Base-by-base conservation (phyloP, 2,329 filamentous ascomycete genomes). In the Nemania sp. region DNA sequence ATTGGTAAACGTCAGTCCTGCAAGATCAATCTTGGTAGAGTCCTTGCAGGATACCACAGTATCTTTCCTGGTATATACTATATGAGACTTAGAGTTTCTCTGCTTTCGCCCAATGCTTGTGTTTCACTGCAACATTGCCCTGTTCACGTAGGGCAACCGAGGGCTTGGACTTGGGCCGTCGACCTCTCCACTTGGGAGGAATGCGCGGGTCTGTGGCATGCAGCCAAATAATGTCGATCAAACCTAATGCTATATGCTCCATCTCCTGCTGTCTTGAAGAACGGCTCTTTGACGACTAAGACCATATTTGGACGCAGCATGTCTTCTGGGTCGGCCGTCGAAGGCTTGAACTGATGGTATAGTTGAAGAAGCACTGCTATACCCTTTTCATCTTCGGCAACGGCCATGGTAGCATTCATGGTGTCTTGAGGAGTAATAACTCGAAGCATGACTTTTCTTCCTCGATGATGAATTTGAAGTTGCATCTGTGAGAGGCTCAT, bases 221-320 rank as follows among this genome's bases (percentile, higher is more conserved):
- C 2, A 83, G 59, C 59, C 73, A 75, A 2, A 78, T 60, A 17
- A 85, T 63, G 57, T 86, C 83, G 83, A 58, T 86, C 83, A 6
- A 84, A 79, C 5, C 81, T 76, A 21, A 86, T 35, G 0, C 71
- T 74, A 67, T 80, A 81, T 0, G 70, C 49, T 2, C 77, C 77
- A 29, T 78, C 69, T 0, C 67, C 69, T 21, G 73, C 73, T 0
- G 67, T 32, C 62, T 80, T 82, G 64, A 85, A 77, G 65, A 78
- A 86, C 0, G 83, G 82, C 58, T 86, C 83, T 62, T 85, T 87
- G 29, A 86, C 54, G 29, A 85, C 66, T 11, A 78, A 73, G 0
- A 79, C 66, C 12, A 69, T 71, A 1, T 73, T 71, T 5, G 71
- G 54, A 0, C 66, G 59, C 2, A 84, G 52, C 0, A 77, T 65